Base-by-base conservation (phyloP, 139 green algal genomes). In the Micractinium sp. region DNA sequence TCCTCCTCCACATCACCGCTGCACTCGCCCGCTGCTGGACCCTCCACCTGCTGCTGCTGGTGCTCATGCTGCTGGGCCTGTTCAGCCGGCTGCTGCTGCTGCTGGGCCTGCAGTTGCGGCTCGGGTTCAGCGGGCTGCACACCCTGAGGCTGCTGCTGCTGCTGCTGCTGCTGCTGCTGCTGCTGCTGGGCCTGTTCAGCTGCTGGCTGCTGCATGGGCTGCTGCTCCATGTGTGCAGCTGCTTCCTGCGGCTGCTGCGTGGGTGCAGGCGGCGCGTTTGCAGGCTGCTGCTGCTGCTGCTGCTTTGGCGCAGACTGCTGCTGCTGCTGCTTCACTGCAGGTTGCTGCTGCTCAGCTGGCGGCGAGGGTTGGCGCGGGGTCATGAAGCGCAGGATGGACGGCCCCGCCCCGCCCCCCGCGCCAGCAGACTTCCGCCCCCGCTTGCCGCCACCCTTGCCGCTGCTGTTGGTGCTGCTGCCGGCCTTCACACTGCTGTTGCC, bases 331-430 rank as follows among this genome's bases (percentile, higher is more conserved):
- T 63, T 35, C 4, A 27, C 63, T 56, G 61, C 82, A 18, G 53
- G 25, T 27, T 63, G 41, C 41, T 35, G 25, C 39, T 69, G 5
- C n/a, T 74, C 41, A 7, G 80, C 20, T 2, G 53, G 61, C 4
- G 61, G 61, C 35, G 82, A 87, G 61, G 82, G 18, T 36, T 87
- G 82, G 82, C 82, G 82, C 0, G 33, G 19, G 14, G 83, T 79
- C 66, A 87, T 47, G 67, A 87, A 87, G 66, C 67, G 66, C 13
- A 81, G 83, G 67, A 87, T 87, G 38, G 83, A 87, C 1, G 83
- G 83, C 22, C 22, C 61, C 2, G 61, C 61, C 61, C 63, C 63
- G 63, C 63, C 33, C 15, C 76, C 36, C 38, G 7, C 9, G 33
- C n/a, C 35, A 31, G 15, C 14, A 12, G 14, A n/a, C 61, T 87